A percentile compares a stretch with the other conserved stretches of the same genome.
Evolutionary conservation across 805 yeast genomes (phyloP).

Genomic region (Wickerhamomyces rabaulensis): DNA sequence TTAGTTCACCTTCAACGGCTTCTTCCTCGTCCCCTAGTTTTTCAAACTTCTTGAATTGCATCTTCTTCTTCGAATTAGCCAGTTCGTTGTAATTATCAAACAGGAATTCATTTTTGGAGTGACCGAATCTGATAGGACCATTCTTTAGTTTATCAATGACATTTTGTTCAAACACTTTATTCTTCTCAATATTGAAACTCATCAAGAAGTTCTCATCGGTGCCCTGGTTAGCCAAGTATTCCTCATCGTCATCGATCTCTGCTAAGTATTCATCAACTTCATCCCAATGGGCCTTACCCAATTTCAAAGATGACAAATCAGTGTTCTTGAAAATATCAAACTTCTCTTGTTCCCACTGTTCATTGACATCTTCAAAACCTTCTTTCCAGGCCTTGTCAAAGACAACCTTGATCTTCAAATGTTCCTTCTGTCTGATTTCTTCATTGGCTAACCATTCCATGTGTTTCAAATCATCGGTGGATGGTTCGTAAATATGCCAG

Average conservation of each 20-base stretch:
- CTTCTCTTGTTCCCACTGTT: constrained; percentile 70
- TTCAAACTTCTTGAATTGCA: constrained; percentile 18
- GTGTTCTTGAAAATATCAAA: constrained; percentile 70
- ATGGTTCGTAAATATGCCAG: constrained; percentile 97
- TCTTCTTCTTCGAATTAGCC: constrained; percentile 16
- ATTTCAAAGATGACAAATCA: constrained; percentile 47
- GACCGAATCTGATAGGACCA: constrained; percentile 18
- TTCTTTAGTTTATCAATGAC: constrained; percentile 15
- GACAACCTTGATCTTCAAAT: constrained; percentile 55
- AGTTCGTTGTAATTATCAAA: constrained; percentile 16
- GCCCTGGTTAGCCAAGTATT: constrained; percentile 12
- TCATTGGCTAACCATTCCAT: constrained; percentile 89
- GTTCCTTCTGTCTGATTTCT: constrained; percentile 60
- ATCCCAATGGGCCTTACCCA: constrained; percentile 62
- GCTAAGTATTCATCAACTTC: constrained; percentile 43
- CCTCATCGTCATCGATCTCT: constrained; percentile 9
- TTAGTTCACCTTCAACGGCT: constrained; percentile 1
- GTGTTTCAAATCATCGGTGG: constrained; percentile 81
- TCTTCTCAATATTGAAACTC: constrained; percentile 13
- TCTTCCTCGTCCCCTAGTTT: constrained; percentile 9
- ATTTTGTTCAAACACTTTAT: constrained; percentile 18
- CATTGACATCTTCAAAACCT: constrained; percentile 73
- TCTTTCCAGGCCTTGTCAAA: constrained; percentile 69
- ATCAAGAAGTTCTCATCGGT: constrained; percentile 19
- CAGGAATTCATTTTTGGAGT: constrained; percentile 11